These are phyloP conservation scores for Ogataea ramenticola DNA, from an alignment of 805 yeast genomes.

Conservation along the genomic window DNA sequence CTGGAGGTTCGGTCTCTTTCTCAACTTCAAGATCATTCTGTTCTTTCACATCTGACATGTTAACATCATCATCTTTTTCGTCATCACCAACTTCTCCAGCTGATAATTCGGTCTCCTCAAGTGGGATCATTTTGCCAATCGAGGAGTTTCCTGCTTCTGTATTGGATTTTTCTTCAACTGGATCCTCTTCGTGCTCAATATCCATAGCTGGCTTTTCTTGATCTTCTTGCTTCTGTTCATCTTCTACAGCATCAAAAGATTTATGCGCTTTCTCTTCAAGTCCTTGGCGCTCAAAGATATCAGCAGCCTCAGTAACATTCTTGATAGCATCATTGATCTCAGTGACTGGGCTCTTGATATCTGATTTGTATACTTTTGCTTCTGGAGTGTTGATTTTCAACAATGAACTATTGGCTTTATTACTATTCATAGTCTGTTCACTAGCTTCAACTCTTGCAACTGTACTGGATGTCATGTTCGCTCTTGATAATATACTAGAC, in stretches of 20 bases:
- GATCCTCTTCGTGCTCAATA: no score
- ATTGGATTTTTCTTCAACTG: no score
- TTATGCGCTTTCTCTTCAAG: not conserved
- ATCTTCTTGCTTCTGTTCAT: no score
- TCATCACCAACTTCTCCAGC: not conserved
- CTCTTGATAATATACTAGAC: not conserved
- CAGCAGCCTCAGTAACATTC: not conserved
- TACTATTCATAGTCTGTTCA: no score
- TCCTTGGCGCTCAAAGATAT: not conserved
- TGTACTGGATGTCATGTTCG: no score
- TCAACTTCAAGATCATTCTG: not conserved
- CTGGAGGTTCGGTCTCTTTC: not conserved
- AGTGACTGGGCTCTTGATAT: not conserved
- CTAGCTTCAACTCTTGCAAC: no score
- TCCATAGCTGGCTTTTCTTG: no score
- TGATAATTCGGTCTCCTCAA: not conserved
- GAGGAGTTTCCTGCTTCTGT: no score
- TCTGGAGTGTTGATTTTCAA: not conserved
- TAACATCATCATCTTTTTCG: not conserved
- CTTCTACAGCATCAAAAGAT: no score
- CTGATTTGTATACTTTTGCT: no score
- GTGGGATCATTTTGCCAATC: not conserved
- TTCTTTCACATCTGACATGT: not conserved
- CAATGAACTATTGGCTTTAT: not conserved
- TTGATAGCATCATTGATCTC: not conserved